A percentile compares a stretch with the other conserved stretches of the same genome.
These are phyloP conservation scores for Capsella bursapastoris DNA, from an alignment of 345 rosid species.

Conservation along the genomic window DNA sequence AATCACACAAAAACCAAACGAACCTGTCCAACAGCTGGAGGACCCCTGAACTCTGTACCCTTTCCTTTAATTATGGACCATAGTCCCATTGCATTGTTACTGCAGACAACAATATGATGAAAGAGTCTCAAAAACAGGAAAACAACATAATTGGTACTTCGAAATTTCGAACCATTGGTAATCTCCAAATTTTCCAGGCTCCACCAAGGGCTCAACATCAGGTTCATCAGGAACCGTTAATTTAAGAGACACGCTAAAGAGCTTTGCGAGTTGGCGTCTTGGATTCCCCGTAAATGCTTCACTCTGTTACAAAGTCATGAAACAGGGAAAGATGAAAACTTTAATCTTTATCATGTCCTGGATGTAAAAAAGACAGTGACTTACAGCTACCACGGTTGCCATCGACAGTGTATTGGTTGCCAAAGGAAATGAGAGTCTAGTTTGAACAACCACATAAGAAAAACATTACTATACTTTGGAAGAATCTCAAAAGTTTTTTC, in stretches of 20 bases:
- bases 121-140: background rate
- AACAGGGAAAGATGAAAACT: background rate
- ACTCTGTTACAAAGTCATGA: background rate
- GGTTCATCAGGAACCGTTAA: too few species aligned
- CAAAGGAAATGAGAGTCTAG: too few species aligned
- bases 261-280: too few species aligned
- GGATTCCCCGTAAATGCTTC: too few species aligned
- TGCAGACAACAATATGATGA: constrained; percentile 30
- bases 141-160: background rate
- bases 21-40: constrained; percentile 84
- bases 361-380: background rate
- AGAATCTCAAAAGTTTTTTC: too few species aligned
- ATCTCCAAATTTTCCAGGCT: constrained; percentile 42
- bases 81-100: constrained; percentile 86
- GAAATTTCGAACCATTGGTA: constrained; percentile 64
- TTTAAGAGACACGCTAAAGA: too few species aligned
- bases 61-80: constrained; percentile 69
- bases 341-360: background rate
- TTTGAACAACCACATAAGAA: too few species aligned
- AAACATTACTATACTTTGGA: too few species aligned
- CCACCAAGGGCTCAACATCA: too few species aligned
- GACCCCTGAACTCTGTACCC: constrained; percentile 53
- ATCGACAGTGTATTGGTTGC: background rate
- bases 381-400: background rate
- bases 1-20: background rate